These are phyloP conservation scores for Monilinia vaccinii-corymbosi DNA, from an alignment of 2,329 filamentous ascomycete species.

Conservation along the genomic window DNA sequence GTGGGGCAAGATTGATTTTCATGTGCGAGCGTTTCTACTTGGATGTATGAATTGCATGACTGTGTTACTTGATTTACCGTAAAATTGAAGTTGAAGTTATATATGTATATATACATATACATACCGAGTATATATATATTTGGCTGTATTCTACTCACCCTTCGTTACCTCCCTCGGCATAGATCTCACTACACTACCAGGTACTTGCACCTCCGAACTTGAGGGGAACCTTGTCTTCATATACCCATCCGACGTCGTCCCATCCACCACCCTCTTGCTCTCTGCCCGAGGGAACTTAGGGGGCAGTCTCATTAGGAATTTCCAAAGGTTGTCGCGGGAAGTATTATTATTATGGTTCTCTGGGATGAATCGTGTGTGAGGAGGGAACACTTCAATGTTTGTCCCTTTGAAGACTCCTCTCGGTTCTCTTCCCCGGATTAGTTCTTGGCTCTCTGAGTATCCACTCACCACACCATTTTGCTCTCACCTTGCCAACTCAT, in stretches of 20 bases:
- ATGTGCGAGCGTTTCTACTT: too few species aligned
- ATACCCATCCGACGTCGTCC: background rate
- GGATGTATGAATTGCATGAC: background rate
- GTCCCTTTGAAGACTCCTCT: background rate
- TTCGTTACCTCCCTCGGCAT: too few species aligned
- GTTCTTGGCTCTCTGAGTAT: background rate
- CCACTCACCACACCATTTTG: constrained; percentile 1
- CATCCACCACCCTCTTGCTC: background rate
- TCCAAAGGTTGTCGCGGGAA: background rate
- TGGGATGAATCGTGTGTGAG: background rate
- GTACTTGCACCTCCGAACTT: too few species aligned
- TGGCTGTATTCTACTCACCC: too few species aligned
- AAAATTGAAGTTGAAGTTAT: background rate
- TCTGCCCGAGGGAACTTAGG: background rate
- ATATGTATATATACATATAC: too few species aligned
- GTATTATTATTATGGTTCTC: background rate
- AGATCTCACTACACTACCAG: too few species aligned
- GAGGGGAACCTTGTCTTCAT: background rate
- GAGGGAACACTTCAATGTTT: background rate
- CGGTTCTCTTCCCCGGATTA: constrained; percentile 5
- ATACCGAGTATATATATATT: too few species aligned
- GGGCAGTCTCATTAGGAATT: background rate
- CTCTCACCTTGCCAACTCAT: constrained; percentile 3
- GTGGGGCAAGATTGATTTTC: constrained; percentile 4
- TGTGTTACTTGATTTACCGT: background rate